Base-by-base conservation (phyloP, 306 rosid genomes). In the Styphnolobium japonicum region DNA sequence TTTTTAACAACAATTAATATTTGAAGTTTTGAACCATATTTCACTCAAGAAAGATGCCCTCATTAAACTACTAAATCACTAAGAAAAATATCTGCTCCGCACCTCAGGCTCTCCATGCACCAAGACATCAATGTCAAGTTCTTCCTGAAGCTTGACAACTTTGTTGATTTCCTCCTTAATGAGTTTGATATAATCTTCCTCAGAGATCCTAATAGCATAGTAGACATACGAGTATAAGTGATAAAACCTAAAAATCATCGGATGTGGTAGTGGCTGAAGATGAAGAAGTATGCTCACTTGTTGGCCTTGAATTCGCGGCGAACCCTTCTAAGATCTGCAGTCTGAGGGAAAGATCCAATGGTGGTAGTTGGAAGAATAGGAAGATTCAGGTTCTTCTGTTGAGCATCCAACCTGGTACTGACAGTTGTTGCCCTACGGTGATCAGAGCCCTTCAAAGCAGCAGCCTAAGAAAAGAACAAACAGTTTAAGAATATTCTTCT, bases 31-130 rank as follows among this genome's bases (percentile, higher is more conserved):
- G 39, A 63, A 77, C 5, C 8, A 60, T 46, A 36, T 64, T 6
- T 55, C 58, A 56, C 31, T 27, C 12, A 61, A 52, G 14, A 61
- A 40, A 4, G n/a, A 18, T 22, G 46, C n/a, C 64, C 29, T 55
- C 45, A 31, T 48, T n/a, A 36, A 79, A 67, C 15, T 1, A 14
- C 18, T 18, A 71, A 43, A 22, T 53, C 16, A 43, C 25, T 42
- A n/a, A n/a, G n/a, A 9, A 51, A 33, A 14, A 18, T 3, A 76
- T 19, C 67, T 45, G 27, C 18, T 64, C 60, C 88, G 73, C 63
- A 90, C 93, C 90, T 89, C 90, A 0, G 93, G 93, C 71, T 87
- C 93, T 78, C 93, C 93, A 71, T 87, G 93, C 14, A 87, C 90
- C 74, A 89, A 78, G 36, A 89, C 93, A 45, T 89, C 91, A 65